These are phyloP conservation scores for Pelargonium cotyledonis DNA, from an alignment of 441 rosid genomes.

Conservation along the genomic window DNA sequence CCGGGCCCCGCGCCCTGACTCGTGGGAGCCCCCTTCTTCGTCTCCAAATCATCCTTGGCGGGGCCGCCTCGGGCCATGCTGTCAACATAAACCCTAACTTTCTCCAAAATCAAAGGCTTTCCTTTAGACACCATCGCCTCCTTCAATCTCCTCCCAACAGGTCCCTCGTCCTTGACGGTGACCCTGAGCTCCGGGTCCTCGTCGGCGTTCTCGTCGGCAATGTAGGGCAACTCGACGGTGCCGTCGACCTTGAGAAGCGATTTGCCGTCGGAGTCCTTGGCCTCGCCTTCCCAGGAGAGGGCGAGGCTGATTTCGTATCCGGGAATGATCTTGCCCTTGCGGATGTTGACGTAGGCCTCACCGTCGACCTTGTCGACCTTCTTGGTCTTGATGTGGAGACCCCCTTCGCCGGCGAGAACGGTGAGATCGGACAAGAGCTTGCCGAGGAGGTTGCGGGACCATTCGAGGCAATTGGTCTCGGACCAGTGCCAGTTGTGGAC, in stretches of 20 bases:
- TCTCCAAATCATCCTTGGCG: constrained; percentile 62
- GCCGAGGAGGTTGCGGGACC: constrained; percentile 61
- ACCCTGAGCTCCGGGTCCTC: constrained; percentile 84
- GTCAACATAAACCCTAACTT: constrained; percentile 55
- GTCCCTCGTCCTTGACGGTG: constrained; percentile 64
- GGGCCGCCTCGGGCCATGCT: constrained; percentile 85
- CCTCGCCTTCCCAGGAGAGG: constrained; percentile 82
- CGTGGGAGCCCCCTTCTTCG: constrained; percentile 54
- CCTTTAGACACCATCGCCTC: constrained; percentile 68
- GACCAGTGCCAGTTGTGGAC: too few relatives aligned
- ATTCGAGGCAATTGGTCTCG: constrained; percentile 69
- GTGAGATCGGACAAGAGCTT: constrained; percentile 41
- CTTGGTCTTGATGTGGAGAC: constrained; percentile 44
- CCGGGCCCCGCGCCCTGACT: constrained; percentile 19
- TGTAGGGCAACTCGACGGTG: constrained; percentile 73
- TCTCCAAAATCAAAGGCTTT: constrained; percentile 53
- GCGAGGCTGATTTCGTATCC: constrained; percentile 69
- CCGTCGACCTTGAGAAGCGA: constrained; percentile 62
- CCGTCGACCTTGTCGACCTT: constrained; percentile 74
- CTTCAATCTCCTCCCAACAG: constrained; percentile 60
- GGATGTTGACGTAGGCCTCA: constrained; percentile 82
- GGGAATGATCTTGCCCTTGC: constrained; percentile 91
- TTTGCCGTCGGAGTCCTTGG: constrained; percentile 60
- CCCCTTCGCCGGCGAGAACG: constrained; percentile 60
- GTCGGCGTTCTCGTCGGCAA: constrained; percentile 88